Conservation (phyloP, 129 eudicot genomes). For the Erigeron canadensis region DNA sequence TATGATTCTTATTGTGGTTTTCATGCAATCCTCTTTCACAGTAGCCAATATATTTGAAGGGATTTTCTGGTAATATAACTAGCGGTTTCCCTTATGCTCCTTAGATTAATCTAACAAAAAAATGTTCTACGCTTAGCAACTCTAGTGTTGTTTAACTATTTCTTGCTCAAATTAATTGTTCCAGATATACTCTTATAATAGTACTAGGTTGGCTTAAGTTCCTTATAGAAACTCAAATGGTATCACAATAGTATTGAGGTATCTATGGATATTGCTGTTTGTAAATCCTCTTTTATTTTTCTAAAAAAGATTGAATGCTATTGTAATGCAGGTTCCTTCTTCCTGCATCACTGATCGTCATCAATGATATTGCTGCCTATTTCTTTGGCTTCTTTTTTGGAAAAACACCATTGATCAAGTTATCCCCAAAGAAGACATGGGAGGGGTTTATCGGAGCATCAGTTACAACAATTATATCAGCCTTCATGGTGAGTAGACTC, state of each 20-base stretch:
- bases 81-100: background rate
- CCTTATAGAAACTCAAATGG: background rate
- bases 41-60: constrained; percentile 99
- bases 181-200: background rate
- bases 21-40: constrained; percentile 90
- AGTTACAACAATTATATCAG: constrained; percentile 78
- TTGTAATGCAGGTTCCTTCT: constrained; percentile 86
- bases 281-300: background rate
- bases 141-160: background rate
- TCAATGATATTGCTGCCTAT: constrained; percentile 95
- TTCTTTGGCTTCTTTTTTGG: constrained; percentile 95
- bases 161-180: constrained; percentile 5
- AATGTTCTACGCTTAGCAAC: background rate
- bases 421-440: constrained; percentile 98
- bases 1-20: constrained; percentile 95
- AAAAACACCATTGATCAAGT: constrained; percentile 85
- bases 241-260: background rate
- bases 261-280: background rate
- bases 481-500: constrained; percentile 65
- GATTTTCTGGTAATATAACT: constrained; percentile 70
- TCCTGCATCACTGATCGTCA: constrained; percentile 94
- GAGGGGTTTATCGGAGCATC: constrained; percentile 99
- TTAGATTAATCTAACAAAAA: constrained; percentile 1
- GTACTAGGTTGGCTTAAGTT: background rate
- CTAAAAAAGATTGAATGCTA: constrained; percentile 20